Conservation (phyloP, 2,329 filamentous ascomycete genomes). For the Botryosphaeria dothidea region DNA sequence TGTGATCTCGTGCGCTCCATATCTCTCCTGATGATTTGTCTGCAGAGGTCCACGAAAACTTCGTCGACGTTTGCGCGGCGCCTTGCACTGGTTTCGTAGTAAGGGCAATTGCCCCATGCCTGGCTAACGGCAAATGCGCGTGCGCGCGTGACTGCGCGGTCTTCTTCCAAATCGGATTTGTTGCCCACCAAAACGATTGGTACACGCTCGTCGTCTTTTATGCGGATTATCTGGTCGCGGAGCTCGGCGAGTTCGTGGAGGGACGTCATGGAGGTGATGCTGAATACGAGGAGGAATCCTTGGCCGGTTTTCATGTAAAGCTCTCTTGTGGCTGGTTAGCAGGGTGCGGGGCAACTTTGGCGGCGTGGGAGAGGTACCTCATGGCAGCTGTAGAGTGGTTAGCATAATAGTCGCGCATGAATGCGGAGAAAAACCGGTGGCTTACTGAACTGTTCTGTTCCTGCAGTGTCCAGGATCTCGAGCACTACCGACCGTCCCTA, state of each 20-base stretch:
- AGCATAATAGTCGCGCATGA: background rate
- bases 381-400: constrained; percentile 49
- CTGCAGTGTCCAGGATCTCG: constrained; percentile 89
- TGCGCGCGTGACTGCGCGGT: constrained; percentile 74
- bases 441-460: constrained; percentile 90
- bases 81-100: constrained; percentile 86
- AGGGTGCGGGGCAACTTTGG: constrained; percentile 2
- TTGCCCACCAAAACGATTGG: constrained; percentile 91
- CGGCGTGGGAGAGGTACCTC: constrained; percentile 46
- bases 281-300: constrained; percentile 89
- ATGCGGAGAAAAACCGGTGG: constrained; percentile 25
- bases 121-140: constrained; percentile 84
- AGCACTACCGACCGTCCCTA: constrained; percentile 85
- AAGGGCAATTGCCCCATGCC: constrained; percentile 81
- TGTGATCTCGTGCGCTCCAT: constrained; percentile 42
- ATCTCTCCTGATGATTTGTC: constrained; percentile 78
- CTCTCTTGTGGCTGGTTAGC: constrained; percentile 54
- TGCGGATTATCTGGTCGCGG: constrained; percentile 85
- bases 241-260: constrained; percentile 78
- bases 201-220: constrained; percentile 83
- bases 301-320: constrained; percentile 93
- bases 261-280: constrained; percentile 83
- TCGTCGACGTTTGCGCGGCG: constrained; percentile 86
- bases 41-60: constrained; percentile 81
- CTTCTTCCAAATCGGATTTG: constrained; percentile 87